Base-by-base conservation (phyloP, 495 filamentous ascomycete genomes). In the Rhypophila decipiens region DNA sequence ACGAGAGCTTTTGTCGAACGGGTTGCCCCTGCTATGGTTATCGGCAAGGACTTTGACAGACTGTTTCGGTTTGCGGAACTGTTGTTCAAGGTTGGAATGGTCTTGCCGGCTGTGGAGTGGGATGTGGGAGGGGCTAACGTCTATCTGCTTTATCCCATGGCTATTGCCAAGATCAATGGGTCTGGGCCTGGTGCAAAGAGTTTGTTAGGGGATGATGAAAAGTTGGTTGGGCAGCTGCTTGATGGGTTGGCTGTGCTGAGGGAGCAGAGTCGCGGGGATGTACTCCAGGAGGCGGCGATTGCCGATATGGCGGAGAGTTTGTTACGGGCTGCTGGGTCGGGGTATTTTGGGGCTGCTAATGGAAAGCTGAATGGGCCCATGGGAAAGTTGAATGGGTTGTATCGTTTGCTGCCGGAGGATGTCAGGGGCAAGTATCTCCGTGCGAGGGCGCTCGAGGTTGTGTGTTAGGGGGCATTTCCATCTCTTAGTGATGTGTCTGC, bases 11-110 rank as follows among this genome's bases (percentile, higher is more conserved):
- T 97, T 47, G 76, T 83, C 44, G 74, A 76, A 20, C 73, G 79
- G 46, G 89, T 97, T 13, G 93, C 82, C 0, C 91, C 91, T 0
- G 72, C 75, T 11, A 75, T 86, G 9, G 76, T 97, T 44, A 86
- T 97, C 44, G 84, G 84, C 43, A 76, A 81, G 9, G 85, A 96
- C 57, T 86, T 83, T 47, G 72, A 76, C 13, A 74, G 46, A 13
- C 72, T 38, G 61, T 95, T 59, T n/a, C 27, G 27, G 2, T 65
- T 57, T 20, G 62, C 27, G 67, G 76, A 44, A 71, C 71, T 51
- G 63, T 88, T 47, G 64, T 96, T 12, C 69, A 75, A 78, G 42
- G 96, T 96, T 44, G 72, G 79, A 18, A 39, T 43, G 39, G 59
- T 29, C 50, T 54, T 44, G 61, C 21, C 60, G 5, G 68, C 70